Evolutionary conservation across 2,329 filamentous ascomycete genomes (phyloP).

Genomic region (Cordyceps fumosorosea): DNA sequence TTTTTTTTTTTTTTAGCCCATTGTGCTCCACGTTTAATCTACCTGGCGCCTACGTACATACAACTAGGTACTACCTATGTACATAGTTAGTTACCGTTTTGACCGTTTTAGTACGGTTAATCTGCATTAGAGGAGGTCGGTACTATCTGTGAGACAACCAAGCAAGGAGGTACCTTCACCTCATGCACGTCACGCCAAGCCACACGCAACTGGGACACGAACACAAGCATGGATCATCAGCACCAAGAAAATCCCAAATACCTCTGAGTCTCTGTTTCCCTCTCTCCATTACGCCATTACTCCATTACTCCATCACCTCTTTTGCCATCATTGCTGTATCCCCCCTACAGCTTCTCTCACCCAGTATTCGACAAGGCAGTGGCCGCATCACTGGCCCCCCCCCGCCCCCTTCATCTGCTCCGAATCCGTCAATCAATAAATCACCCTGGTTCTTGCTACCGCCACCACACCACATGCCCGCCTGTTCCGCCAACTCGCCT

Average conservation of each 20-base stretch:
- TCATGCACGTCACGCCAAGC: conserved; percentile 12
- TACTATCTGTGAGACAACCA: neutral
- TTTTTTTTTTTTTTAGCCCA: neutral
- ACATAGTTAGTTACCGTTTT: neutral
- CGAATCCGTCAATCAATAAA: neutral
- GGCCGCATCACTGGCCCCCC: neutral
- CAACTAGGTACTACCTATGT: neutral
- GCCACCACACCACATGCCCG: neutral
- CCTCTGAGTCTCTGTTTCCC: conserved; percentile 3
- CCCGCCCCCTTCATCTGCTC: neutral
- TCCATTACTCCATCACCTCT: neutral
- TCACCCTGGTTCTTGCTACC: neutral
- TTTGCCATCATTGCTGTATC: too few species aligned
- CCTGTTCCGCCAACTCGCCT: neutral
- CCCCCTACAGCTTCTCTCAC: too few species aligned
- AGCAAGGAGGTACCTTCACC: neutral
- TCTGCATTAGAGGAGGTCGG: too few species aligned
- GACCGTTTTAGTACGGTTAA: too few species aligned
- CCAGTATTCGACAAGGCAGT: too few species aligned
- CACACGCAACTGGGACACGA: neutral
- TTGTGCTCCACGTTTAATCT: neutral
- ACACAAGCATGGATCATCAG: conserved; percentile 1
- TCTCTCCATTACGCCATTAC: neutral
- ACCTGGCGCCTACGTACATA: neutral
- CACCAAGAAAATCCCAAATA: conserved; percentile 6